Conservation (phyloP, 306 rosid genomes). For the Fragaria nilgerrensis region DNA sequence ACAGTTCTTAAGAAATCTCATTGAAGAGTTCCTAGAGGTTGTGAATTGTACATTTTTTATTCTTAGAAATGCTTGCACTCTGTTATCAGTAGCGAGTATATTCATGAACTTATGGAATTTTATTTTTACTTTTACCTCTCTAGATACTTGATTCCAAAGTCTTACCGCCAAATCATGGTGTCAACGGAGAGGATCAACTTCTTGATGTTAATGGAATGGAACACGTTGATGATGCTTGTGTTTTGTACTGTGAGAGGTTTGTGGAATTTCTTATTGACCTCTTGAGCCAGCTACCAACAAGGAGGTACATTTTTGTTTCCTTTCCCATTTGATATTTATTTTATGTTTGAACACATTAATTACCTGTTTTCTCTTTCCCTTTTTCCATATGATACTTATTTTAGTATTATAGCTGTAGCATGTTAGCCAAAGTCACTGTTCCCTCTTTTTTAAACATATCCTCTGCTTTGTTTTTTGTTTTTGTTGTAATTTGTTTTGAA, state of each 20-base stretch:
- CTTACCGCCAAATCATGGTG: conserved; percentile 39
- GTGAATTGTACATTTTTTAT: conserved; percentile 14
- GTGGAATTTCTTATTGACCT: conserved; percentile 98
- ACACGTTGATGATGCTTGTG: conserved; percentile 69
- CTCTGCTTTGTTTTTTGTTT: neutral
- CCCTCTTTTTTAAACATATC: neutral
- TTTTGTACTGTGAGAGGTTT: conserved; percentile 95
- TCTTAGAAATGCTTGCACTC: conserved; percentile 6
- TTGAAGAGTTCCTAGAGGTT: conserved; percentile 93
- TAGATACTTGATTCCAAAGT: conserved; percentile 81
- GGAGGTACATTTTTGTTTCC: conserved; percentile 51
- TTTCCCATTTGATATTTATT: neutral
- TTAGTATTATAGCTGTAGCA: neutral
- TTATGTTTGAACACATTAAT: neutral
- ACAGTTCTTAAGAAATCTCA: conserved; percentile 71
- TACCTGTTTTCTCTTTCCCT: neutral
- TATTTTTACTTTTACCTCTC: conserved; percentile 20
- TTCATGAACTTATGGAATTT: conserved; percentile 3
- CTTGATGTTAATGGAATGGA: conserved; percentile 40
- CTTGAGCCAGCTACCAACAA: conserved; percentile 92
- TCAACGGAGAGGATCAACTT: conserved; percentile 39
- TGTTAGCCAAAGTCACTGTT: neutral
- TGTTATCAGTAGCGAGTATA: neutral
- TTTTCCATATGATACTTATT: neutral
- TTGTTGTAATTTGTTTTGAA: neutral